A percentile compares a stretch with the other conserved stretches of the same genome.
Evolutionary conservation across 2,329 filamentous ascomycete genomes (phyloP).

Genomic region (Zymoseptoria passerinii): DNA sequence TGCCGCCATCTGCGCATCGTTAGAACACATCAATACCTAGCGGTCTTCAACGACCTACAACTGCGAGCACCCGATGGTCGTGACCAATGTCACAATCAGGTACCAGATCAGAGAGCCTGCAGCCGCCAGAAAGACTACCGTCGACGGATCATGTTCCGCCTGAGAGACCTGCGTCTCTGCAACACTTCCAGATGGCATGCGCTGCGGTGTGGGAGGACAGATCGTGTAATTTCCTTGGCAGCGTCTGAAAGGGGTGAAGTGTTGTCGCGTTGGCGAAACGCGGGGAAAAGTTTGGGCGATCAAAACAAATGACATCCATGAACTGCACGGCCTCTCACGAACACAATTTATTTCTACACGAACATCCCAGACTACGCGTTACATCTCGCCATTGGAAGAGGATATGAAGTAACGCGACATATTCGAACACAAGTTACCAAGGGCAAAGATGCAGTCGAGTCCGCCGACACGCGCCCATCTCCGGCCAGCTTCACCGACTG

Average conservation of each 20-base stretch:
- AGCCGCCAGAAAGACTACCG: conserved; percentile 20
- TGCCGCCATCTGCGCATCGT: conserved; percentile 43
- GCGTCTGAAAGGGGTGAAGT: background rate
- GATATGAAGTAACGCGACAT: background rate
- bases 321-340: background rate
- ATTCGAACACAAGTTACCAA: background rate
- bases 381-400: background rate
- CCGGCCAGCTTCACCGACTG: conserved; percentile 16
- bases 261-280: background rate
- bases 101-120: conserved; percentile 29
- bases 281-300: background rate
- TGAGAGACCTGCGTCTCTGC: conserved; percentile 16
- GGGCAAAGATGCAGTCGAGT: conserved; percentile 23
- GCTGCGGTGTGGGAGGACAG: conserved; percentile 3
- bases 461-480: conserved; percentile 20
- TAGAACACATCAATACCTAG: background rate
- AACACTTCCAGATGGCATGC: conserved; percentile 21
- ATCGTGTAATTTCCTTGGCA: background rate
- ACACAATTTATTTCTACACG: background rate
- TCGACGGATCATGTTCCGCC: conserved; percentile 9
- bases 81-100: conserved; percentile 46
- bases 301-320: background rate
- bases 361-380: background rate
- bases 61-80: conserved; percentile 50
- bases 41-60: conserved; percentile 39